phyloP scores from a whole-genome alignment of 441 rosid genomes.

The Aquilaria agallochum region DNA sequence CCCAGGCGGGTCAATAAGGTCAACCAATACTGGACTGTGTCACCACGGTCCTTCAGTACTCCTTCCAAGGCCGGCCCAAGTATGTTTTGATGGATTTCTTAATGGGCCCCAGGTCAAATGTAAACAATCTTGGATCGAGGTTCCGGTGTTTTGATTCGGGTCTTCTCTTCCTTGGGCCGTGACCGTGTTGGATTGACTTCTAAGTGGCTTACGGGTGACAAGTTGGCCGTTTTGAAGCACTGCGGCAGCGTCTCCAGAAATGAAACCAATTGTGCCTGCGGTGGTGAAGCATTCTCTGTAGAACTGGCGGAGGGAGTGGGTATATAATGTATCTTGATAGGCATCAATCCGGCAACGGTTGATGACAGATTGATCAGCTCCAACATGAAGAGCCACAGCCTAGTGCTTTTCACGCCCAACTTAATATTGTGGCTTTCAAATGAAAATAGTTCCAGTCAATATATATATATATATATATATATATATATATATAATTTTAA shows the following conservation, averaged over 20 bases:
- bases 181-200: conserved; percentile 47
- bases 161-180: conserved; percentile 69
- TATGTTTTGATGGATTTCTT: conserved; percentile 37
- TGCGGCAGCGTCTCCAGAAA: conserved; percentile 54
- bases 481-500: no score
- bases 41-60: conserved; percentile 49
- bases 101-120: conserved; percentile 45
- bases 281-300: conserved; percentile 49
- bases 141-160: conserved; percentile 54
- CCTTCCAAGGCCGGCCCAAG: conserved; percentile 67
- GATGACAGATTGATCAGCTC: conserved; percentile 59
- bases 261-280: conserved; percentile 56
- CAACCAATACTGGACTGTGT: conserved; percentile 53
- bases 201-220: conserved; percentile 50
- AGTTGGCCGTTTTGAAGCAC: conserved; percentile 57
- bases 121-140: conserved; percentile 68
- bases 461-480: no score
- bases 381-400: conserved; percentile 68
- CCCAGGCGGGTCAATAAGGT: conserved; percentile 56
- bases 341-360: conserved; percentile 67
- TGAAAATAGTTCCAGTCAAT: no score
- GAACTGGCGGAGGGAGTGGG: conserved; percentile 62
- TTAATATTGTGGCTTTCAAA: no score
- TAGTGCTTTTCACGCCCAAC: conserved; percentile 69
- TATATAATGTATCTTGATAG: conserved; percentile 64